phyloP scores from a whole-genome alignment of 257 asterid species.

The Solanum peruvianum region DNA sequence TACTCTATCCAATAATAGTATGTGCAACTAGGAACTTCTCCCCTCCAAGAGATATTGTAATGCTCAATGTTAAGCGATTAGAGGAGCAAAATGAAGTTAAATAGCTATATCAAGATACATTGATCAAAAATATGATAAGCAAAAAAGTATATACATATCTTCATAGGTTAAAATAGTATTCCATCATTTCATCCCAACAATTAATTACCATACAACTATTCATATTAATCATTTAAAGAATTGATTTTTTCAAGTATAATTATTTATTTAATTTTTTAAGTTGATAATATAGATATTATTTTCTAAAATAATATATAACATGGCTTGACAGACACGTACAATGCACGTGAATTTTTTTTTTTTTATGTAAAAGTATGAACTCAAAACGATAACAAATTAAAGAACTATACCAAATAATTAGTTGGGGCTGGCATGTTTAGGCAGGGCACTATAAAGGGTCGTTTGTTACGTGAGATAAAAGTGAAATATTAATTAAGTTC shows the following conservation, averaged over 20 bases:
- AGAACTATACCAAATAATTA: background rate
- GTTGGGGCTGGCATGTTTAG: background rate
- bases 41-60: background rate
- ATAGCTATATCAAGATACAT: background rate
- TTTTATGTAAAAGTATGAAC: background rate
- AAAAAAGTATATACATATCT: too few species aligned
- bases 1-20: too few species aligned
- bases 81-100: background rate
- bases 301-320: too few species aligned
- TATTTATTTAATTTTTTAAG: background rate
- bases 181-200: too few species aligned
- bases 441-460: background rate
- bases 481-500: background rate
- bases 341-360: too few species aligned
- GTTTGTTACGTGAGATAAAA: background rate
- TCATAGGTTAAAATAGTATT: too few species aligned
- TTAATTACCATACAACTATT: background rate
- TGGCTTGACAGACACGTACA: background rate
- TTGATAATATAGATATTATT: too few species aligned
- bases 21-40: background rate
- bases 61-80: background rate
- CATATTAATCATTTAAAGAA: too few species aligned
- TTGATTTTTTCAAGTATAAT: too few species aligned
- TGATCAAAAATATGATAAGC: background rate
- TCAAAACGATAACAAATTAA: background rate